These are phyloP conservation scores for Asterella californica DNA, from an alignment of 225 moss, liverwort and hornwort genomes.

Conservation along the genomic window DNA sequence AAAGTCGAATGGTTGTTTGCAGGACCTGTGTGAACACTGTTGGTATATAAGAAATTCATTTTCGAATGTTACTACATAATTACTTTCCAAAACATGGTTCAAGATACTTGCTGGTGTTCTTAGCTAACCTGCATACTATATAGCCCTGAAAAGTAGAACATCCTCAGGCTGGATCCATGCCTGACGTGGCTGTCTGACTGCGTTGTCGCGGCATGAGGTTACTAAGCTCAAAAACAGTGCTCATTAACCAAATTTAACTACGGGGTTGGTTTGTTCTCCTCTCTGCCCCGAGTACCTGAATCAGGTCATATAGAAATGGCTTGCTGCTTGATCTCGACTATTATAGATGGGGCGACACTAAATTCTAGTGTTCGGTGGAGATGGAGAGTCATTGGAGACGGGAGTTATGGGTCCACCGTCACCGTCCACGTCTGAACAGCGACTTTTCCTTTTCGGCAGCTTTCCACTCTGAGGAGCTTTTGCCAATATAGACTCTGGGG, in stretches of 20 bases:
- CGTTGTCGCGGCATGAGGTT: neutral
- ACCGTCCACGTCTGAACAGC: too few relatives aligned
- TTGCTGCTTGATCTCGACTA: neutral
- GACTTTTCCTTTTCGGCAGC: constrained; percentile 3
- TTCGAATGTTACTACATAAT: too few relatives aligned
- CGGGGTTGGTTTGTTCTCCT: neutral
- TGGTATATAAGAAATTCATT: neutral
- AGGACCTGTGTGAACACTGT: neutral
- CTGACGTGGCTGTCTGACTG: neutral
- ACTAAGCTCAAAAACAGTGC: neutral
- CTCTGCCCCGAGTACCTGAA: neutral
- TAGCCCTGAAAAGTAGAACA: neutral
- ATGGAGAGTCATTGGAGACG: neutral
- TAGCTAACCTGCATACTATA: neutral
- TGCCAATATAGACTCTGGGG: neutral
- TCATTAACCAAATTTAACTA: neutral
- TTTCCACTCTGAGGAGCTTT: neutral
- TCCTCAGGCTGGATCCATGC: neutral
- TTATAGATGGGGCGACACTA: neutral
- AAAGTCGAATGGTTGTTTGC: too few relatives aligned
- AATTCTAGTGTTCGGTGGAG: neutral
- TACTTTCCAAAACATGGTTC: too few relatives aligned
- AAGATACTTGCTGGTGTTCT: neutral
- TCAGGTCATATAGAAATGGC: neutral
- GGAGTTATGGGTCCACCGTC: too few relatives aligned